Evolutionary conservation across 306 rosid species (phyloP).

Genomic region (Nissolia schottii): DNA sequence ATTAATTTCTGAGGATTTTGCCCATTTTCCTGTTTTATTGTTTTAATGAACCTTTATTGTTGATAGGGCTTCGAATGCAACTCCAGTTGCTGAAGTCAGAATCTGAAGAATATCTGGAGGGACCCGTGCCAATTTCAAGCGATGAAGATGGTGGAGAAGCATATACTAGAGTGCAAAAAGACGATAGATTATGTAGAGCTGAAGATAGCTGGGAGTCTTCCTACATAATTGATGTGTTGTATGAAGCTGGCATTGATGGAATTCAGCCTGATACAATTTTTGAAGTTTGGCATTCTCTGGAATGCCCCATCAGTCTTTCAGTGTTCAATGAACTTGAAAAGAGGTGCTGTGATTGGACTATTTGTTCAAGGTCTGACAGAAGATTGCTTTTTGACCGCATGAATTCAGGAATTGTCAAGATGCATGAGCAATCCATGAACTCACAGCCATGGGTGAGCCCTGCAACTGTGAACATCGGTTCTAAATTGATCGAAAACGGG

Average conservation of each 20-base stretch:
- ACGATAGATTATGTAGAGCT: conserved; percentile 16
- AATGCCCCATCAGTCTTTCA: conserved; percentile 55
- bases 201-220: conserved; percentile 67
- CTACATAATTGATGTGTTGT: conserved; percentile 54
- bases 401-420: conserved; percentile 56
- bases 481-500: conserved; percentile 31
- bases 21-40: background rate
- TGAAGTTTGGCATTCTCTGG: conserved; percentile 56
- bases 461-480: conserved; percentile 10
- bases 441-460: conserved; percentile 57
- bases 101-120: conserved; percentile 64
- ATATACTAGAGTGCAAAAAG: conserved; percentile 23
- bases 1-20: background rate
- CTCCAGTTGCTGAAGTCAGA: conserved; percentile 85
- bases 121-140: conserved; percentile 51
- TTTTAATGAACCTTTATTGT: background rate
- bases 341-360: conserved; percentile 40
- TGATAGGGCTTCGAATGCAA: conserved; percentile 87
- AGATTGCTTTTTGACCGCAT: conserved; percentile 74
- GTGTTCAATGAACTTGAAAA: conserved; percentile 72
- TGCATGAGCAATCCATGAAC: conserved; percentile 38
- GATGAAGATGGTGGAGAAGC: conserved; percentile 74
- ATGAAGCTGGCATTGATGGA: conserved; percentile 46
- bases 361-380: conserved; percentile 61
- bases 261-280: conserved; percentile 31